phyloP scores from a whole-genome alignment of 2,329 filamentous ascomycete species.

The Byssoonygena ceratinophila region DNA sequence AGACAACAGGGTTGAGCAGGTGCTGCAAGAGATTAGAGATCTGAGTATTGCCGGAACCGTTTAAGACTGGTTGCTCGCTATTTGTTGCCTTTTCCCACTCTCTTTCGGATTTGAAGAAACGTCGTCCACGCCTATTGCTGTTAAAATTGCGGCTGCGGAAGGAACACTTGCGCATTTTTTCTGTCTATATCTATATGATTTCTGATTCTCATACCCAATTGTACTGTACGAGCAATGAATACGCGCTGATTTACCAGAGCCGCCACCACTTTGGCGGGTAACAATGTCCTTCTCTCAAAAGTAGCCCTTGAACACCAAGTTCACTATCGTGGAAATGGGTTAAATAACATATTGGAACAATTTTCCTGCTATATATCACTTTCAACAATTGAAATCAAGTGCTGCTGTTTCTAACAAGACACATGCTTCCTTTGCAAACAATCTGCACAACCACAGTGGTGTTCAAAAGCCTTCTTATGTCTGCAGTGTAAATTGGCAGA shows the following conservation, averaged over 20 bases:
- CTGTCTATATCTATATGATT: not conserved
- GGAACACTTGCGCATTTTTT: not conserved
- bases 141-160: not conserved
- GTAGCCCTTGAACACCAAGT: no score
- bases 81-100: not conserved
- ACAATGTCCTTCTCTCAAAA: no score
- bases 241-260: not conserved
- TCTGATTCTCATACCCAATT: constrained; percentile 8
- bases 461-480: no score
- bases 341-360: no score
- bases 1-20: constrained; percentile 85
- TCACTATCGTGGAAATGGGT: no score
- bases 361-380: no score
- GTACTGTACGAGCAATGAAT: constrained; percentile 1
- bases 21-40: constrained; percentile 92
- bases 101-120: not conserved
- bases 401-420: no score
- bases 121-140: not conserved
- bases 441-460: no score
- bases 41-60: constrained; percentile 79
- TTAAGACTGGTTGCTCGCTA: constrained; percentile 24
- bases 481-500: no score
- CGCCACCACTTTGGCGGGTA: no score
- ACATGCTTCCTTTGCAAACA: no score
- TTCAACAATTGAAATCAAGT: no score